These are phyloP conservation scores for Excoecaria cochinchinensis DNA, from an alignment of 345 rosid species.

Conservation along the genomic window DNA sequence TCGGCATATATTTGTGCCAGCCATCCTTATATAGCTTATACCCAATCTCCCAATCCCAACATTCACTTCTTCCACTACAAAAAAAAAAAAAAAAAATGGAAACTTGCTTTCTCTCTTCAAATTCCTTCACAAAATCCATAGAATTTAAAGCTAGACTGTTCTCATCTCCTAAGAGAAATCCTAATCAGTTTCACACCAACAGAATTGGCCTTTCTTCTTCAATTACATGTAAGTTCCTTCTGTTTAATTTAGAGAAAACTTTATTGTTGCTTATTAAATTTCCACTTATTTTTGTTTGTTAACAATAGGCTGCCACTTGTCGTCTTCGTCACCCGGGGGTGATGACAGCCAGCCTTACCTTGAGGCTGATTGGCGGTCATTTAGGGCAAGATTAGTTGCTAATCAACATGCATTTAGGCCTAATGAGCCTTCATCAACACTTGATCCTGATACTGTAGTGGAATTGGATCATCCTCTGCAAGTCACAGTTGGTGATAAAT, in stretches of 20 bases:
- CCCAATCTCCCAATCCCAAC: background rate
- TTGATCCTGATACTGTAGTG: conserved; percentile 36
- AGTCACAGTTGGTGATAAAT: conserved; percentile 28
- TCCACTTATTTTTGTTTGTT: conserved; percentile 11
- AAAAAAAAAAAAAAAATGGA: conserved; percentile 44
- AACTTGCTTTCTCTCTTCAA: conserved; percentile 66
- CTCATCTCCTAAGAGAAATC: conserved; percentile 38
- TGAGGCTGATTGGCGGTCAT: conserved; percentile 68
- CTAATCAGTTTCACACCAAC: conserved; percentile 30
- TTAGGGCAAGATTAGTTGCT: conserved; percentile 75
- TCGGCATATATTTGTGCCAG: background rate
- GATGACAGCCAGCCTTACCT: conserved; percentile 35
- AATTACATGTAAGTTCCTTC: conserved; percentile 43
- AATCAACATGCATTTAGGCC: conserved; percentile 41
- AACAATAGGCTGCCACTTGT: conserved; percentile 50
- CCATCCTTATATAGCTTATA: too few species aligned
- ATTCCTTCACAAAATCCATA: conserved; percentile 46
- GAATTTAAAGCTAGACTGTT: conserved; percentile 45
- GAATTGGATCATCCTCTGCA: conserved; percentile 32
- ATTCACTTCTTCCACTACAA: background rate
- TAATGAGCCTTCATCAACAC: conserved; percentile 32
- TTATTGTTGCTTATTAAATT: background rate
- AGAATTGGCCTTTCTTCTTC: conserved; percentile 37
- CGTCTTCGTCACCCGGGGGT: conserved; percentile 41
- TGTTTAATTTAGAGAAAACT: background rate